These are phyloP conservation scores for Globisporangium ultimum DNA, from an alignment of 352 stramenopile genomes.

Conservation along the genomic window DNA sequence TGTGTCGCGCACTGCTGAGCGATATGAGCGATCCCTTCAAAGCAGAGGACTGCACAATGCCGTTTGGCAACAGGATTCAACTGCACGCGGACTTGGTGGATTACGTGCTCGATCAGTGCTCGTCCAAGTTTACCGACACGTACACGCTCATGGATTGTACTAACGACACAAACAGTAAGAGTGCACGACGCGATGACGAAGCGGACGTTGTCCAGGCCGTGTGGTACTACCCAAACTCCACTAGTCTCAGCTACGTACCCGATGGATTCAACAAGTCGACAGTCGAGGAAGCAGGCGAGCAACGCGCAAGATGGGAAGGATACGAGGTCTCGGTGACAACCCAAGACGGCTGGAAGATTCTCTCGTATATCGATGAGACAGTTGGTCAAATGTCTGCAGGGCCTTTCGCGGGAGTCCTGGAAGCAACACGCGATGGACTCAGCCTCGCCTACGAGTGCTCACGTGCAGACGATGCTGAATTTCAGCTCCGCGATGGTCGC, in stretches of 20 bases:
- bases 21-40: background rate
- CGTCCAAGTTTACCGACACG: slow-evolving; percentile 4
- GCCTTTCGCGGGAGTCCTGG: slow-evolving; percentile 3
- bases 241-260: background rate
- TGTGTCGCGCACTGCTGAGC: slow-evolving; percentile 7
- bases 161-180: slow-evolving; percentile 6
- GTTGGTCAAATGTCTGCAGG: background rate
- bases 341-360: slow-evolving; percentile 1
- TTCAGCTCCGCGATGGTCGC: background rate
- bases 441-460: slow-evolving; percentile 12
- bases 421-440: slow-evolving; percentile 1
- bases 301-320: slow-evolving; percentile 4
- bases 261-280: slow-evolving; percentile 1
- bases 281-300: background rate
- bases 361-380: slow-evolving; percentile 14
- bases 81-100: slow-evolving; percentile 11
- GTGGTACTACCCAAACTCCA: slow-evolving; percentile 14
- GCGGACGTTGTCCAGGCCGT: background rate
- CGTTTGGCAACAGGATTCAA: slow-evolving; percentile 2
- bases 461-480: slow-evolving; percentile 7
- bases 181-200: too few species aligned
- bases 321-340: slow-evolving; percentile 8
- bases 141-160: slow-evolving; percentile 15
- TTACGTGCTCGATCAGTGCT: slow-evolving; percentile 4
- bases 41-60: slow-evolving; percentile 6